Evolutionary conservation across 164 flowering plant species (phyloP).

Genomic region (Kalanchoe fedtschenkoi): DNA sequence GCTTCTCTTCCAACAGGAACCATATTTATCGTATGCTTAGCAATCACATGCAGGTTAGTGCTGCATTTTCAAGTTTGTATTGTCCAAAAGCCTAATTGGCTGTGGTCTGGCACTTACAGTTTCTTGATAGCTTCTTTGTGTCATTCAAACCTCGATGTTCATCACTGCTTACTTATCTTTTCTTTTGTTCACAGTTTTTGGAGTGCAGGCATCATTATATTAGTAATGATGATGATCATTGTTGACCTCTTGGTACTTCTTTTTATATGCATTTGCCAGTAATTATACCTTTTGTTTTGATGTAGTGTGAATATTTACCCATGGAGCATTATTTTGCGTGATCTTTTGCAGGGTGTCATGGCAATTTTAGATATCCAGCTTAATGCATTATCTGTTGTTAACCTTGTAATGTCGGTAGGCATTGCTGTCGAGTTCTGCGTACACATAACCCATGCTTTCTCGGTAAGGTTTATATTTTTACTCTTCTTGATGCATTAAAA

Average conservation of each 20-base stretch:
- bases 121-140: background rate
- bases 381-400: constrained; percentile 95
- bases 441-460: constrained; percentile 86
- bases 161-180: constrained; percentile 3
- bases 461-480: constrained; percentile 40
- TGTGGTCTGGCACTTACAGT: background rate
- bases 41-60: constrained; percentile 80
- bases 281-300: background rate
- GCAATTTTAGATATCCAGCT: constrained; percentile 80
- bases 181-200: constrained; percentile 43
- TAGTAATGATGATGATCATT: constrained; percentile 79
- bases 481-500: background rate
- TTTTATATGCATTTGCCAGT: background rate
- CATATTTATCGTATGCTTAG: constrained; percentile 76
- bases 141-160: background rate
- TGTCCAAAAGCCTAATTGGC: background rate
- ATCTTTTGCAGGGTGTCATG: constrained; percentile 78
- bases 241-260: constrained; percentile 75
- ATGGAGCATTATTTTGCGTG: background rate
- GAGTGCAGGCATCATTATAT: constrained; percentile 82
- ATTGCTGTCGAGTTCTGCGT: constrained; percentile 97
- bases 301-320: background rate
- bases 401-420: constrained; percentile 93
- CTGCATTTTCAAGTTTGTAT: constrained; percentile 3
- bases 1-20: constrained; percentile 47